phyloP scores from a whole-genome alignment of 495 filamentous ascomycete genomes.

The Aspergillus hancockii region DNA sequence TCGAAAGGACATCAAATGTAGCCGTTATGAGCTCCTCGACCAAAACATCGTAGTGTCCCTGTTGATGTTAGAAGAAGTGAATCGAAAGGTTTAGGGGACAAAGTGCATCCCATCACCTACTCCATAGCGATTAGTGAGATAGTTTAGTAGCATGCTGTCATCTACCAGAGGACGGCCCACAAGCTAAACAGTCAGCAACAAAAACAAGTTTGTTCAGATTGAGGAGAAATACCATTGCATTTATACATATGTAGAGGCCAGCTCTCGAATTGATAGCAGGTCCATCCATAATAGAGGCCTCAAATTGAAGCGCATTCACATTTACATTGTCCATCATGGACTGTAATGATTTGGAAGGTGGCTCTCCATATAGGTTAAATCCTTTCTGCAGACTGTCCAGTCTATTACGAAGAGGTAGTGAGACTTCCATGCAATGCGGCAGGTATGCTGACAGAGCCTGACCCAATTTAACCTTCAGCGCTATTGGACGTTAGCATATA shows the following conservation, averaged over 20 bases:
- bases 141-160: constrained; percentile 73
- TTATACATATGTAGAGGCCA: constrained; percentile 89
- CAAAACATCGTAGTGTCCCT: constrained; percentile 75
- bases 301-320: constrained; percentile 49
- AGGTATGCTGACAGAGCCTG: constrained; percentile 44
- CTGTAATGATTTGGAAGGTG: constrained; percentile 37
- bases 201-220: neutral
- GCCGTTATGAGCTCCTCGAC: constrained; percentile 81
- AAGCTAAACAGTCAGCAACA: constrained; percentile 58
- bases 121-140: constrained; percentile 80
- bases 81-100: neutral
- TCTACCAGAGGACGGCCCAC: constrained; percentile 80
- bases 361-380: constrained; percentile 44
- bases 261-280: constrained; percentile 78
- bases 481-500: constrained; percentile 23
- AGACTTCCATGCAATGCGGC: constrained; percentile 45
- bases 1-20: constrained; percentile 85
- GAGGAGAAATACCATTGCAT: constrained; percentile 62
- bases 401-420: constrained; percentile 40
- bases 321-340: constrained; percentile 42
- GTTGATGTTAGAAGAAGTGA: constrained; percentile 1
- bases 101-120: constrained; percentile 34
- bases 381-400: constrained; percentile 48
- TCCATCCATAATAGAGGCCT: constrained; percentile 62
- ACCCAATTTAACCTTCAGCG: constrained; percentile 40